Evolutionary conservation across 1,139 yeast species (phyloP).

Genomic region (Sugiyamaella grinbergsii): DNA sequence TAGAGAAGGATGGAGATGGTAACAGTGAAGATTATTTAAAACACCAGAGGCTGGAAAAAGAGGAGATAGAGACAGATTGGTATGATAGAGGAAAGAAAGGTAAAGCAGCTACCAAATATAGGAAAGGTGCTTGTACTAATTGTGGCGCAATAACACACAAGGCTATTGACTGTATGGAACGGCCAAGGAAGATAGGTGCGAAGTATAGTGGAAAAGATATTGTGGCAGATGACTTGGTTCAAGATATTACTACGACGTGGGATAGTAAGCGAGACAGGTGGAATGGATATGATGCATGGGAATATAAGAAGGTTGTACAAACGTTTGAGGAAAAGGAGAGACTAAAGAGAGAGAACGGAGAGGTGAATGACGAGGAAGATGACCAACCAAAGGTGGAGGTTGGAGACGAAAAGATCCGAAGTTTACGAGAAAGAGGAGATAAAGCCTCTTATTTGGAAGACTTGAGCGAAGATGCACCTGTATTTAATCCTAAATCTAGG

Average conservation of each 20-base stretch:
- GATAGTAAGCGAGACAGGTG: conserved; percentile 77
- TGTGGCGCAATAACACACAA: conserved; percentile 56
- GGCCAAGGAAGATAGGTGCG: conserved; percentile 49
- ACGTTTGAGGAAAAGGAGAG: conserved; percentile 50
- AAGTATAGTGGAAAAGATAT: conserved; percentile 41
- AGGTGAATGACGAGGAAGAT: conserved; percentile 26
- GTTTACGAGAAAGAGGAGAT: conserved; percentile 55
- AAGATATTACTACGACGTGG: conserved; percentile 45
- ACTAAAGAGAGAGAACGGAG: conserved; percentile 40
- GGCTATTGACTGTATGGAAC: conserved; percentile 53
- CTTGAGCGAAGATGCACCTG: conserved; percentile 34
- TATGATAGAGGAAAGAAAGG: conserved; percentile 38
- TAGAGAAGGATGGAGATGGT: conserved; percentile 32
- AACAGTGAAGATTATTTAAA: conserved; percentile 46
- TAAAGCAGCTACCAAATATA: conserved; percentile 40
- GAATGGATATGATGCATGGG: conserved; percentile 68
- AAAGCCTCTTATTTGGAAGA: conserved; percentile 54
- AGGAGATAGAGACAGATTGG: conserved; percentile 37
- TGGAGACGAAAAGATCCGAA: conserved; percentile 22
- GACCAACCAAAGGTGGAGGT: conserved; percentile 23
- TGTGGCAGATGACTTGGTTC: conserved; percentile 37
- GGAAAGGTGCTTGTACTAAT: conserved; percentile 52
- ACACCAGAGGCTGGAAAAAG: conserved; percentile 51
- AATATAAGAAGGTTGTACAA: conserved; percentile 56
- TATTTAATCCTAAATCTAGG: conserved; percentile 34